Percentiles rank a stretch among this genome's conserved stretches.
Conservation (phyloP, 2,329 filamentous ascomycete species). For the Fusarium nanum region DNA sequence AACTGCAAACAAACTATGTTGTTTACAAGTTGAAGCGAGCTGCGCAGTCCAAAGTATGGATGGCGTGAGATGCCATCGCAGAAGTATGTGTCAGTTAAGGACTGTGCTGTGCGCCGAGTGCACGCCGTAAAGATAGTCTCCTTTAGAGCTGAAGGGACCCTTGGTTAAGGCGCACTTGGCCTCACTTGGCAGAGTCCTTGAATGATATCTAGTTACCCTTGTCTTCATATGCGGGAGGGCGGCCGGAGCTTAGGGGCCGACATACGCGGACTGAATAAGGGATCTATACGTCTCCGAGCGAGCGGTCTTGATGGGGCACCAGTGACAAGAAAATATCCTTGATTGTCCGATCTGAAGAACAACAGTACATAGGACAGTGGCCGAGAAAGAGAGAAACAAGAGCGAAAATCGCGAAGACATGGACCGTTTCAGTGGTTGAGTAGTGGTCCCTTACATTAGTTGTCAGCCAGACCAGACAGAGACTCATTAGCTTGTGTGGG, state of each 20-base stretch:
- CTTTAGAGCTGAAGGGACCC: constrained; percentile 30
- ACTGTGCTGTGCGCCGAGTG: constrained; percentile 41
- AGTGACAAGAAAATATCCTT: neutral
- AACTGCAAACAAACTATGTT: constrained; percentile 17
- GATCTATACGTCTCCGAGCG: neutral
- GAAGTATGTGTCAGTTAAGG: constrained; percentile 37
- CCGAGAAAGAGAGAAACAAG: neutral
- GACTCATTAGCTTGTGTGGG: constrained; percentile 1
- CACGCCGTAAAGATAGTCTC: constrained; percentile 30
- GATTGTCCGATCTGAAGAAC: neutral
- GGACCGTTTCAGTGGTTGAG: constrained; percentile 1
- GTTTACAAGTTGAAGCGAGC: constrained; percentile 36
- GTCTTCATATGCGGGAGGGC: constrained; percentile 18
- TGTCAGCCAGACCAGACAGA: constrained; percentile 8
- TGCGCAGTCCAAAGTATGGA: constrained; percentile 22
- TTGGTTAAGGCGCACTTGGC: constrained; percentile 28
- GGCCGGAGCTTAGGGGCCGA: constrained; percentile 28
- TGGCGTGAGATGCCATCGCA: constrained; percentile 44
- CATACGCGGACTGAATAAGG: constrained; percentile 17
- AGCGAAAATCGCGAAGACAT: neutral
- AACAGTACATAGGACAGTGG: neutral
- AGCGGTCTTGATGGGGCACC: neutral
- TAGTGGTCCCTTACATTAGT: constrained; percentile 8
- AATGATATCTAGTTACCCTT: constrained; percentile 27
- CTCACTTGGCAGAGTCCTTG: constrained; percentile 38